These are phyloP conservation scores for Exsudoporus floridanus DNA, from an alignment of 1,284 basidiomycete genomes.

Conservation along the genomic window DNA sequence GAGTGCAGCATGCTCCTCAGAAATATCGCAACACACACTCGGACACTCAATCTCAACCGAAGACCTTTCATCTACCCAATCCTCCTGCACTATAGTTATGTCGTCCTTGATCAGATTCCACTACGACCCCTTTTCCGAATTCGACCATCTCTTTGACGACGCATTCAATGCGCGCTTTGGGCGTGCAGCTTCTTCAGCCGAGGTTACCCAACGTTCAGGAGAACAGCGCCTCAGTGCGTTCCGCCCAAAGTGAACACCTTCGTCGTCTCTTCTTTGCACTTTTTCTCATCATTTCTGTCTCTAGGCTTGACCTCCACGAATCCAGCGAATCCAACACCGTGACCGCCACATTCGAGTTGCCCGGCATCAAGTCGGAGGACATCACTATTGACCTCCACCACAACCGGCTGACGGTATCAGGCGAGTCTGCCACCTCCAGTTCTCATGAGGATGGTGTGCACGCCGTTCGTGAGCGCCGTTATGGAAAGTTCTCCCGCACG, in stretches of 20 bases:
- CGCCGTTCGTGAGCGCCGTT: conserved; percentile 18
- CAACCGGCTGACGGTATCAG: conserved; percentile 43
- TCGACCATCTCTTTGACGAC: conserved; percentile 48
- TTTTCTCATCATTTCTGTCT: not conserved
- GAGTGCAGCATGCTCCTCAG: too few relatives aligned
- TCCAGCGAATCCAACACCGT: conserved; percentile 39
- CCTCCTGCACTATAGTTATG: not conserved
- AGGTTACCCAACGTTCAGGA: not conserved
- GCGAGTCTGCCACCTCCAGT: conserved; percentile 19
- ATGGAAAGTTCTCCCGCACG: conserved; percentile 6
- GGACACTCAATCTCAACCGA: too few relatives aligned
- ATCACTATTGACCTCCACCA: conserved; percentile 42
- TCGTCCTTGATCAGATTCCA: conserved; percentile 37
- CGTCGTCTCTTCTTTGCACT: accelerated
- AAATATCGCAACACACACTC: too few relatives aligned
- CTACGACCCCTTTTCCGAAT: conserved; percentile 47
- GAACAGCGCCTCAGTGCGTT: not conserved
- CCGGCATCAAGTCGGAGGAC: conserved; percentile 42
- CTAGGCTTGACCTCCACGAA: conserved; percentile 46
- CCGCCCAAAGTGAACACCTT: not conserved
- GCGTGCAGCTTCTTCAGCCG: not conserved
- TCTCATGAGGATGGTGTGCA: not conserved
- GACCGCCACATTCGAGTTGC: conserved; percentile 46
- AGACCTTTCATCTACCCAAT: too few relatives aligned
- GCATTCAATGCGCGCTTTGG: conserved; percentile 32